Evolutionary conservation across 2,329 filamentous ascomycete genomes (phyloP).

Genomic region (Fusarium siculi): DNA sequence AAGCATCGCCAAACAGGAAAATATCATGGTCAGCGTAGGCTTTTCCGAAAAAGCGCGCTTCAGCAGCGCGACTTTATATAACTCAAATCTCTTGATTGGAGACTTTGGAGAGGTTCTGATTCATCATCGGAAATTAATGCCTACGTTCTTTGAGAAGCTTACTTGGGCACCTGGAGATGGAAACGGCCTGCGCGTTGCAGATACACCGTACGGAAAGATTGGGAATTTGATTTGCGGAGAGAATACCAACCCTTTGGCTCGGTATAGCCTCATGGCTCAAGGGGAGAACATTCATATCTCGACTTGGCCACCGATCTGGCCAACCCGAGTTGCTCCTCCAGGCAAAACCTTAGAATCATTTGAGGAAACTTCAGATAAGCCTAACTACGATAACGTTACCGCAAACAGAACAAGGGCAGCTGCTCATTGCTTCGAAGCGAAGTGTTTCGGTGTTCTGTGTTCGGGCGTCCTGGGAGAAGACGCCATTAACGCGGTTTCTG

Average conservation of each 20-base stretch:
- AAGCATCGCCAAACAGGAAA: slow-evolving; percentile 49
- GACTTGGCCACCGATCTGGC: slow-evolving; percentile 66
- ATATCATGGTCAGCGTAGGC: slow-evolving; percentile 59
- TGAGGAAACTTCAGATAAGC: neutral
- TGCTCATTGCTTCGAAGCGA: slow-evolving; percentile 68
- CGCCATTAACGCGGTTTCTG: slow-evolving; percentile 49
- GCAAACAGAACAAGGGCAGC: slow-evolving; percentile 64
- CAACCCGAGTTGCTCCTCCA: slow-evolving; percentile 49
- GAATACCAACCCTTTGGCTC: slow-evolving; percentile 66
- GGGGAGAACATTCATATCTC: slow-evolving; percentile 66
- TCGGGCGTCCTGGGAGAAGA: slow-evolving; percentile 55
- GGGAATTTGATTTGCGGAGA: slow-evolving; percentile 66
- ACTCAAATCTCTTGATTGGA: slow-evolving; percentile 61
- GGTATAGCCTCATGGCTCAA: slow-evolving; percentile 63
- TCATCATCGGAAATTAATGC: slow-evolving; percentile 65
- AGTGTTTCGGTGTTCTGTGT: slow-evolving; percentile 65
- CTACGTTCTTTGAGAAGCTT: slow-evolving; percentile 67
- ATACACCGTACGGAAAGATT: slow-evolving; percentile 58
- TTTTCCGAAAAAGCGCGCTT: slow-evolving; percentile 59
- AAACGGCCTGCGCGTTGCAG: slow-evolving; percentile 57
- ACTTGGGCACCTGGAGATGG: slow-evolving; percentile 65
- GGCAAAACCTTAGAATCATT: accelerated
- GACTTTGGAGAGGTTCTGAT: slow-evolving; percentile 56
- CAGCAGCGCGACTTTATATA: slow-evolving; percentile 61
- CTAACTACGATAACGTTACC: slow-evolving; percentile 64